phyloP scores from a whole-genome alignment of 345 rosid species.

The Sonneratia caseolaris region DNA sequence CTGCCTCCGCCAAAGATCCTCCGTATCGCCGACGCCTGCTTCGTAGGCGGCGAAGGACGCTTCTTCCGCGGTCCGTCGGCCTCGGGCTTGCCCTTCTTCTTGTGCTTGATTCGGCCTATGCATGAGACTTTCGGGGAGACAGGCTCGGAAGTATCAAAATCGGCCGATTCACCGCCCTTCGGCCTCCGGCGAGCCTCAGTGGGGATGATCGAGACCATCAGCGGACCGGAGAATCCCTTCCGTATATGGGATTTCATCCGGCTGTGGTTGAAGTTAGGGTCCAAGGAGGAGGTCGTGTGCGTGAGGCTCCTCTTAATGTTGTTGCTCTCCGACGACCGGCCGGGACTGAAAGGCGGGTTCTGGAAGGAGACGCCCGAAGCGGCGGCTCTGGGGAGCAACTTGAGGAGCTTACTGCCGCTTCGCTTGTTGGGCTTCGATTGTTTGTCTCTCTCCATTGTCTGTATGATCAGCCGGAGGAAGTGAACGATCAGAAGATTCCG shows the following conservation, averaged over 20 bases:
- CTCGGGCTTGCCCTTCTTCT: constrained; percentile 9
- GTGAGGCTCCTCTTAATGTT: background rate
- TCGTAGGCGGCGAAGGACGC: constrained; percentile 13
- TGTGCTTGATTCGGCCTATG: constrained; percentile 81
- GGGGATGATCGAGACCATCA: constrained; percentile 49
- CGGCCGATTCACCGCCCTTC: constrained; percentile 19
- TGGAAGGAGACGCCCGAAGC: constrained; percentile 41
- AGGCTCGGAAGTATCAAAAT: constrained; percentile 42
- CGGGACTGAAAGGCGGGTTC: constrained; percentile 57
- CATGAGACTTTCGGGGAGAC: constrained; percentile 86
- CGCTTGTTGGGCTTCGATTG: constrained; percentile 18
- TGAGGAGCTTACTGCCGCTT: constrained; percentile 32
- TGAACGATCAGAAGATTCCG: background rate
- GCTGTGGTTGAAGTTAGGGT: background rate
- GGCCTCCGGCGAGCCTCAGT: constrained; percentile 40
- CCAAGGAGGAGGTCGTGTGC: background rate
- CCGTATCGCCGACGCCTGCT: constrained; percentile 25
- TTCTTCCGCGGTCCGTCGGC: background rate
- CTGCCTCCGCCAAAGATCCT: constrained; percentile 25
- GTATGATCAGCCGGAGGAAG: background rate
- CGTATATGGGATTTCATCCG: constrained; percentile 7
- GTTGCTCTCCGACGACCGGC: constrained; percentile 11
- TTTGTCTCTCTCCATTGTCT: constrained; percentile 25
- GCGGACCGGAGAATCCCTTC: constrained; percentile 54
- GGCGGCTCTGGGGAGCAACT: constrained; percentile 48